Conservation (phyloP, 306 rosid species). For the Fragaria vesca region DNA sequence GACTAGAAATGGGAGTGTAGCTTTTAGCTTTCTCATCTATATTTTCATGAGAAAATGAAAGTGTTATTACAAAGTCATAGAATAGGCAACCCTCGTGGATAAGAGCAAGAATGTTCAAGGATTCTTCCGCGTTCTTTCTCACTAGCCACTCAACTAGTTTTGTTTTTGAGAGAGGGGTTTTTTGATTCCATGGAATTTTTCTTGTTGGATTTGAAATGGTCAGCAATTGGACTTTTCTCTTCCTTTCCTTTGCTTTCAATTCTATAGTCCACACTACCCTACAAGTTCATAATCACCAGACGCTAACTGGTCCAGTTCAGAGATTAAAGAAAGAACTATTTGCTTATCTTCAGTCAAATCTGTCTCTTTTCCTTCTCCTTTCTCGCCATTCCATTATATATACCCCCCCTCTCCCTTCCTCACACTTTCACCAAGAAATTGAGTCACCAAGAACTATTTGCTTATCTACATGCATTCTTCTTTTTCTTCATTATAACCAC, state of each 20-base stretch:
- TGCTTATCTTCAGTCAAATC: conserved; percentile 33
- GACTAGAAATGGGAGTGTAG: neutral
- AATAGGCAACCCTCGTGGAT: neutral
- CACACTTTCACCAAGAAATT: conserved; percentile 35
- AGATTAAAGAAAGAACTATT: neutral
- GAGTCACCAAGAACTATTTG: neutral
- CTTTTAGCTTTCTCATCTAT: neutral
- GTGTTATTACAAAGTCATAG: conserved; percentile 7
- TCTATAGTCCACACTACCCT: neutral
- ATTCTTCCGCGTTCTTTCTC: conserved; percentile 55
- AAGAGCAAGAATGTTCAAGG: conserved; percentile 44
- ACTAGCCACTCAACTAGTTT: neutral
- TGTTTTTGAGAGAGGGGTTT: neutral
- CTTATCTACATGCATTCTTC: conserved; percentile 38
- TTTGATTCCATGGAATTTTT: neutral
- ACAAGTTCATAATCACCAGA: neutral
- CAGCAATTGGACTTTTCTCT: conserved; percentile 30
- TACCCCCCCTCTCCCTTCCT: conserved; percentile 36
- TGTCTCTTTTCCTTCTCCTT: conserved; percentile 36
- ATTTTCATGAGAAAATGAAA: neutral
- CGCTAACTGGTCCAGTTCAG: conserved; percentile 22
- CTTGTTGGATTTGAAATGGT: conserved; percentile 31
- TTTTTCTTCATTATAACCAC: conserved; percentile 41
- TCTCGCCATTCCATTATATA: conserved; percentile 30
- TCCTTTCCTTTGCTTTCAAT: too few species aligned